Base-by-base conservation (phyloP, 768 basidiomycete genomes). In the Guyanaporus albipodus region DNA sequence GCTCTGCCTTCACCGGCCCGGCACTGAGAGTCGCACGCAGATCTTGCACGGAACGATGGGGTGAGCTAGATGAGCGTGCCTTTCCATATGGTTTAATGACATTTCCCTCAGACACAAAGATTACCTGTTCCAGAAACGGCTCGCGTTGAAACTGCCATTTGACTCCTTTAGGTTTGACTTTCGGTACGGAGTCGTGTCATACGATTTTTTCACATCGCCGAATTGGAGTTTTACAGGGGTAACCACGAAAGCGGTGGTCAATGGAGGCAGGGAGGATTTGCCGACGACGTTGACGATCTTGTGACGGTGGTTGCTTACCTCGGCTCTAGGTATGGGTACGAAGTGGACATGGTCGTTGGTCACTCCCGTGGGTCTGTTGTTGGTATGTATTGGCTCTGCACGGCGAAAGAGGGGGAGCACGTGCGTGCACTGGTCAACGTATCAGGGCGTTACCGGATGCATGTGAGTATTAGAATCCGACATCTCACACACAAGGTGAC, bases 131-230 rank as follows among this genome's bases (percentile, higher is more conserved):
- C 84, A 86, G 64, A 83, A 82, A 59, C 78, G 76, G 12, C 78
- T 91, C 17, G 86, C 85, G 3, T 61, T 65, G 31, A 72, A 70
- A 29, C 64, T 90, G 12, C 83, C 86, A 0, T 58, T 87, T 19
- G 89, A 92, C 63, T 90, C 87, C 3, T 90, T 91, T 62, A 77
- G 88, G 26, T 90, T 92, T 58, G 89, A 92, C 63, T 92, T 92
- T 67, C 79, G 87, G 87, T 89, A 58, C 46, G 78, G 31, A 4
- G 11, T 23, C 34, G 19, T 32, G 27, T 59, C 35, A n/a, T 36
- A 17, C 26, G 21, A 28, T 29, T 22, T 33, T 33, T 42, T 11
- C 38, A 38, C 31, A 15, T 27, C 21, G 7, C 46, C 40, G 33
- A 36, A 47, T 38, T 49, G 48, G 48, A 43, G 14, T 29, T 8